Evolutionary conservation across 495 filamentous ascomycete genomes (phyloP).

Genomic region (Xylaria bambusicola): DNA sequence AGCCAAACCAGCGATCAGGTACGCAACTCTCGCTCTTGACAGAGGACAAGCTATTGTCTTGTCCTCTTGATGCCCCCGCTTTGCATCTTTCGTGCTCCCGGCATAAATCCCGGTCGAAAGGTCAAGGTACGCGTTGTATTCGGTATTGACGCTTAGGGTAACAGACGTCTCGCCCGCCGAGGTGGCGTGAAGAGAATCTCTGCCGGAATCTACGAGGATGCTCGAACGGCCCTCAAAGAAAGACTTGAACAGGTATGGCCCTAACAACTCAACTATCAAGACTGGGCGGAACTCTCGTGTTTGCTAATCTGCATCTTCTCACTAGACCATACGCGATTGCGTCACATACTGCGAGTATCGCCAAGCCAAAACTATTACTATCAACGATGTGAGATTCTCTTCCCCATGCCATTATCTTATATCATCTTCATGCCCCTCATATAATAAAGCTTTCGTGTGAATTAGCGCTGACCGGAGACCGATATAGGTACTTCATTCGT

Average conservation of each 20-base stretch:
- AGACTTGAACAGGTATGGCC: constrained; percentile 53
- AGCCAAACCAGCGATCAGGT: constrained; percentile 71
- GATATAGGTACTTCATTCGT: constrained; percentile 62
- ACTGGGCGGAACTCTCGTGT: neutral
- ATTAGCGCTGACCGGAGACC: neutral
- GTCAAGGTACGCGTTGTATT: neutral
- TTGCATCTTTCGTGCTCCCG: too few species aligned
- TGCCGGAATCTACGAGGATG: constrained; percentile 68
- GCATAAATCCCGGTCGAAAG: too few species aligned
- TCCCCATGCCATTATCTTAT: neutral
- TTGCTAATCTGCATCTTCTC: neutral
- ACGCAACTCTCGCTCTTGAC: constrained; percentile 28
- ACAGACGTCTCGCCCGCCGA: constrained; percentile 74
- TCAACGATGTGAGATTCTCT: constrained; percentile 58
- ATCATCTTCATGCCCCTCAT: too few species aligned
- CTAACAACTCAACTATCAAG: neutral
- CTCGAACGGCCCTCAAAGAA: constrained; percentile 54
- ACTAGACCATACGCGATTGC: constrained; percentile 57
- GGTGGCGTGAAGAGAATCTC: constrained; percentile 79
- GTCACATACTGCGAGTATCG: constrained; percentile 55
- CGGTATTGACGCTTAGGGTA: constrained; percentile 1
- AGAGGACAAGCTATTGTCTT: too few species aligned
- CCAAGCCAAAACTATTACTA: constrained; percentile 60
- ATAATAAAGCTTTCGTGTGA: too few species aligned
- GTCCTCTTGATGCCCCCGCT: too few species aligned